Evolutionary conservation across 345 rosid species (phyloP).

Genomic region (Carallia pectinifolia): DNA sequence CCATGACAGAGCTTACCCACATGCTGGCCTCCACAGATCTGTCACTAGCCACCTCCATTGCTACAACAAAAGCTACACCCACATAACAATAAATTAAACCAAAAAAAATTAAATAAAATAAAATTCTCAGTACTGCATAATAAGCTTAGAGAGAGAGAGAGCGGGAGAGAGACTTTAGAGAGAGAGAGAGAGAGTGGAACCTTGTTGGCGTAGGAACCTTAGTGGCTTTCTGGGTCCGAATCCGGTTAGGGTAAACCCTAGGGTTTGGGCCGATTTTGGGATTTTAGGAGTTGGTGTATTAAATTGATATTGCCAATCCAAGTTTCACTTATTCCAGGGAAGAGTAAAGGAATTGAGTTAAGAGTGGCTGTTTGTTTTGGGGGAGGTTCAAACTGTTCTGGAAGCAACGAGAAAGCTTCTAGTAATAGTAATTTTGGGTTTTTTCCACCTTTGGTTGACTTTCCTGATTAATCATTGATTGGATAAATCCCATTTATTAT

Average conservation of each 20-base stretch:
- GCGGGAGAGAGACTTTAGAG: background rate
- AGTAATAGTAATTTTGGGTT: too few species aligned
- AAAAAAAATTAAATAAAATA: background rate
- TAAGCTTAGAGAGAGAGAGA: background rate
- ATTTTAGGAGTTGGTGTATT: constrained; percentile 18
- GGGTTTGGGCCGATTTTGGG: constrained; percentile 39
- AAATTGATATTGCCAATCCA: constrained; percentile 19
- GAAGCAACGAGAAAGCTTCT: too few species aligned
- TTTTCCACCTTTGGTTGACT: too few species aligned
- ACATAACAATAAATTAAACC: background rate
- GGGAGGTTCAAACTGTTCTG: too few species aligned
- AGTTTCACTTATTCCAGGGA: background rate
- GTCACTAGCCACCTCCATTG: constrained; percentile 45
- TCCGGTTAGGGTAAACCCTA: constrained; percentile 45
- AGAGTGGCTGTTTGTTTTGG: background rate
- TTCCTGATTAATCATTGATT: too few species aligned
- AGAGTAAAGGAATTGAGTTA: background rate
- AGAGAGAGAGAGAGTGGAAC: background rate
- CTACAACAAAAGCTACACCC: constrained; percentile 13
- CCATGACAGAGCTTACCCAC: constrained; percentile 33
- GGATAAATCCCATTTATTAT: too few species aligned
- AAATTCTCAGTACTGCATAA: too few species aligned
- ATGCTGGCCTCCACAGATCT: constrained; percentile 28
- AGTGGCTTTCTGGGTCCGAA: constrained; percentile 38
- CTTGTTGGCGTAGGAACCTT: constrained; percentile 25